Percentiles rank a stretch among this genome's conserved stretches.
Evolutionary conservation across 345 rosid genomes (phyloP).

Genomic region (Lumnitzera littorea): DNA sequence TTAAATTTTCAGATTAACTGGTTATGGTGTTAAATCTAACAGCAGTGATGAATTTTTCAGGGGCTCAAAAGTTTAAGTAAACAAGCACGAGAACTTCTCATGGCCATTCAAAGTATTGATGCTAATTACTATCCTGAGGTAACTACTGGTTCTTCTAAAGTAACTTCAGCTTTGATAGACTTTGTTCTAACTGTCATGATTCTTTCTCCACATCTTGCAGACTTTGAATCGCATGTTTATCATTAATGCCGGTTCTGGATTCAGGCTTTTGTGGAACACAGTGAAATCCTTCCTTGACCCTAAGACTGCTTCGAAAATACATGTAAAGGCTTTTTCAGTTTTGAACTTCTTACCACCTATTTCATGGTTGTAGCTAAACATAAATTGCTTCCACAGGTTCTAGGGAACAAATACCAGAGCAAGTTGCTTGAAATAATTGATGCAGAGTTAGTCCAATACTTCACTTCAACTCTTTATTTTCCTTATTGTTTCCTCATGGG

Average conservation of each 20-base stretch:
- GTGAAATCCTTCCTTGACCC: constrained; percentile 80
- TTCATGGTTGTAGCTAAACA: constrained; percentile 5
- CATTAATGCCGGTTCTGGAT: constrained; percentile 90
- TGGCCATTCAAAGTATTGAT: constrained; percentile 69
- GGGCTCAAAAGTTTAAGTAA: constrained; percentile 86
- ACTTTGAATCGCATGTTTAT: constrained; percentile 91
- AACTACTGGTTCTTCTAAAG: background rate
- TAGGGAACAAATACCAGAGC: constrained; percentile 86
- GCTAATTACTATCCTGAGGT: constrained; percentile 93
- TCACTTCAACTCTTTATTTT: background rate
- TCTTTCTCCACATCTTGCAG: constrained; percentile 23
- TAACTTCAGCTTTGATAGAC: background rate
- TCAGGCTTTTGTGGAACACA: constrained; percentile 82
- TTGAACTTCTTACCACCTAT: background rate
- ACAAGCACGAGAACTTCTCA: constrained; percentile 71
- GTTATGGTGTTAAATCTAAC: too few species aligned
- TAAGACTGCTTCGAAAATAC: constrained; percentile 80
- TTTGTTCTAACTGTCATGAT: constrained; percentile 7
- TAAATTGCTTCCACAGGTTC: constrained; percentile 44
- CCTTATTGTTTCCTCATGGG: background rate
- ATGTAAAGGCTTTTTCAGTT: constrained; percentile 33
- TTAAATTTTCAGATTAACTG: too few species aligned
- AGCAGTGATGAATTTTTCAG: constrained; percentile 23
- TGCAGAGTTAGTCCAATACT: constrained; percentile 32
- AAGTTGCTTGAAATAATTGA: constrained; percentile 86